Conservation (phyloP, 306 rosid species). For the Astragalus glycyphyllos region DNA sequence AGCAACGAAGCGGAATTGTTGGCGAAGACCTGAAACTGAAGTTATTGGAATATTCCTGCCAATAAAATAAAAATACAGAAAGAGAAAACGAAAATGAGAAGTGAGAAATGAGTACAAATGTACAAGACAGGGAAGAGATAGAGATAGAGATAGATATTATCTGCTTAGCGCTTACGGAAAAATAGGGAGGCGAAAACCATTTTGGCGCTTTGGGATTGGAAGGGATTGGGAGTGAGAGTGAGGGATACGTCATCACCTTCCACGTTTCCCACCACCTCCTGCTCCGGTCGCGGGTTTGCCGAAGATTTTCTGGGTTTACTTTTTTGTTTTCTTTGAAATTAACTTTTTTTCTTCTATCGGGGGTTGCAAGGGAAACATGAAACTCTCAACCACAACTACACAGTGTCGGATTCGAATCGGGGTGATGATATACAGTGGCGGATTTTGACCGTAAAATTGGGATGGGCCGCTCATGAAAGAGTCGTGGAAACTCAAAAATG, state of each 20-base stretch:
- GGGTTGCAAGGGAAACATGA: no score
- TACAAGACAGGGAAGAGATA: not conserved
- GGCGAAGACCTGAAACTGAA: constrained; percentile 16
- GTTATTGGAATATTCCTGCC: constrained; percentile 37
- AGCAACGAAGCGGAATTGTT: constrained; percentile 33
- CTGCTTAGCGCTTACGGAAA: constrained; percentile 30
- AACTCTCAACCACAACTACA: no score
- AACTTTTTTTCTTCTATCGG: no score
- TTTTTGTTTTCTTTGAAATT: no score
- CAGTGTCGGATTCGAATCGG: no score
- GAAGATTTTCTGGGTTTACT: no score
- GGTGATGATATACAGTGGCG: no score
- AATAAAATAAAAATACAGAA: not conserved
- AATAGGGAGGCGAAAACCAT: not conserved
- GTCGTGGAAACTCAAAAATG: no score
- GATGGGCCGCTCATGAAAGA: no score
- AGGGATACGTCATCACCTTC: not conserved
- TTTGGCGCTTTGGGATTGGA: constrained; percentile 26
- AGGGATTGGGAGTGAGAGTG: not conserved
- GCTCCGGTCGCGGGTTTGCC: not conserved
- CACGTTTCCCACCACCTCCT: not conserved
- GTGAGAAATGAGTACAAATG: not conserved
- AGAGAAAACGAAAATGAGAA: not conserved
- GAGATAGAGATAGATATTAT: not conserved
- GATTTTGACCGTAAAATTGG: no score